phyloP scores from a whole-genome alignment of 2,329 filamentous ascomycete genomes.

The Anthostomella pinea region DNA sequence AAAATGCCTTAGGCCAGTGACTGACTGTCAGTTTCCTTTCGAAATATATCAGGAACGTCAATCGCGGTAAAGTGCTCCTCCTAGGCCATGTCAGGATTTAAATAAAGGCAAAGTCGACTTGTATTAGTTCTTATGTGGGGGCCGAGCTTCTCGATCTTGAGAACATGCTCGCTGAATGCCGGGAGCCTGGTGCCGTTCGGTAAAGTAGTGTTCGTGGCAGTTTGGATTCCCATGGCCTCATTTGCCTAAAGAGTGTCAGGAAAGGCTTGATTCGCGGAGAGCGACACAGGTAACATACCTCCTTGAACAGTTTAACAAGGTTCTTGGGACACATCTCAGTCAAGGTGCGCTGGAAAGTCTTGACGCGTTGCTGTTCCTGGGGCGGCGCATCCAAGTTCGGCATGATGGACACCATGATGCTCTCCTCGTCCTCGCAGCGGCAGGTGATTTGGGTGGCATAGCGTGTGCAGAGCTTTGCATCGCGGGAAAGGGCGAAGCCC shows the following conservation, averaged over 20 bases:
- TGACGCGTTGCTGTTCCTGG: constrained; percentile 21
- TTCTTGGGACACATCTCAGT: constrained; percentile 24
- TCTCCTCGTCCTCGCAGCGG: constrained; percentile 34
- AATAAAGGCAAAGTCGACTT: background rate
- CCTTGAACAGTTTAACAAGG: constrained; percentile 38
- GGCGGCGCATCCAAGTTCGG: constrained; percentile 24
- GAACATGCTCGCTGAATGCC: constrained; percentile 46
- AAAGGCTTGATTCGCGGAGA: too few species aligned
- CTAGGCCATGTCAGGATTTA: constrained; percentile 15
- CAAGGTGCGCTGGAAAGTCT: constrained; percentile 28
- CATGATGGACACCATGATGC: constrained; percentile 43
- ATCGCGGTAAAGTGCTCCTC: constrained; percentile 50
- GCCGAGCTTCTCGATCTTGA: constrained; percentile 44
- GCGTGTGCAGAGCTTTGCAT: constrained; percentile 44
- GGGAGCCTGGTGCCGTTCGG: constrained; percentile 8
- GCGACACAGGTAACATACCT: too few species aligned
- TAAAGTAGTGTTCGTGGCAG: constrained; percentile 4
- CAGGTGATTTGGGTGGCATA: constrained; percentile 48
- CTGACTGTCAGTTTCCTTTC: constrained; percentile 34
- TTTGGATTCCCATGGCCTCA: constrained; percentile 42
- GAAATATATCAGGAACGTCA: constrained; percentile 53
- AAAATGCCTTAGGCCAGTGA: background rate
- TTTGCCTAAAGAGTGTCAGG: constrained; percentile 35
- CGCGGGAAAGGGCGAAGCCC: constrained; percentile 46
- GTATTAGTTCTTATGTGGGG: constrained; percentile 33